Conservation (phyloP, 2,329 filamentous ascomycete species). For the Trichoderma sp. region DNA sequence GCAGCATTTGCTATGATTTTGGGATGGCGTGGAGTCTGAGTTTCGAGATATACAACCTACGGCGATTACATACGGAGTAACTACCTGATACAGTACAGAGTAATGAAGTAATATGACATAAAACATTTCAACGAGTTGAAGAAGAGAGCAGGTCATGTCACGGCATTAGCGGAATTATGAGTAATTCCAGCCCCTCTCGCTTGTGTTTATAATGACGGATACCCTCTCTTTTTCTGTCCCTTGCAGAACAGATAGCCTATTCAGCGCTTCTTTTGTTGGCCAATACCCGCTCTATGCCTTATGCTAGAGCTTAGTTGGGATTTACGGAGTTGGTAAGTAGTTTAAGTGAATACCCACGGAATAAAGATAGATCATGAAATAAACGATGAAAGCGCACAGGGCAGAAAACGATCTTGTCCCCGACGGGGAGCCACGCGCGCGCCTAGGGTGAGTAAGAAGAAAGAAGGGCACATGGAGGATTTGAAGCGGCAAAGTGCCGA, state of each 20-base stretch:
- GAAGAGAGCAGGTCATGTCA: not conserved
- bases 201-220: not conserved
- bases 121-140: not conserved
- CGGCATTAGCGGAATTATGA: not conserved
- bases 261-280: not conserved
- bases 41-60: not conserved
- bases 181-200: not conserved
- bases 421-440: not conserved
- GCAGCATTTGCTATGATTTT: not conserved
- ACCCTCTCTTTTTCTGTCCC: not conserved
- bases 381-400: not conserved
- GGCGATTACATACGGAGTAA: no score
- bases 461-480: not conserved
- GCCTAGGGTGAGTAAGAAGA: not conserved
- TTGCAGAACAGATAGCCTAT: not conserved
- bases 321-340: not conserved
- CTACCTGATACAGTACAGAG: no score
- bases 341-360: not conserved
- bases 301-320: not conserved
- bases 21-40: not conserved
- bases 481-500: not conserved
- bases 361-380: not conserved
- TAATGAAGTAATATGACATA: not conserved
- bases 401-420: not conserved
- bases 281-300: not conserved